Evolutionary conservation across 208 protist species (phyloP).

Genomic region (Leishmania amazonensis): DNA sequence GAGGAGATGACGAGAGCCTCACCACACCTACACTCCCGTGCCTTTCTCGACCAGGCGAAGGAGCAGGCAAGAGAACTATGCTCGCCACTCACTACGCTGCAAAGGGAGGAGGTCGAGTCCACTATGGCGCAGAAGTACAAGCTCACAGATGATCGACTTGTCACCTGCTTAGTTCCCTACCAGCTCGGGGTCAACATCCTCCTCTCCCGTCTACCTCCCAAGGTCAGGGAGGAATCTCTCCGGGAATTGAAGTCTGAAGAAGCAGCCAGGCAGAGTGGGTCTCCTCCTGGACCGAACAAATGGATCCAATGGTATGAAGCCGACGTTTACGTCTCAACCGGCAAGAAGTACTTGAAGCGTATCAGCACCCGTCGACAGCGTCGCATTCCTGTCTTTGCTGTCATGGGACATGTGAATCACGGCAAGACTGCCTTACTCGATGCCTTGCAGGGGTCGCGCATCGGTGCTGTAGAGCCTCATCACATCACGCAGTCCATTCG

Average conservation of each 20-base stretch:
- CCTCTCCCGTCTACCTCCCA: slow-evolving; percentile 62
- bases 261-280: slow-evolving; percentile 10
- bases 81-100: slow-evolving; percentile 46
- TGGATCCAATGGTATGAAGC: slow-evolving; percentile 81
- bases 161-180: slow-evolving; percentile 90
- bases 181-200: slow-evolving; percentile 84
- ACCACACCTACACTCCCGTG: slow-evolving; percentile 37
- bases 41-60: slow-evolving; percentile 38
- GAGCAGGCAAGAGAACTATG: slow-evolving; percentile 41
- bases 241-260: slow-evolving; percentile 68
- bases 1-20: slow-evolving; percentile 27
- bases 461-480: slow-evolving; percentile 62
- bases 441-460: slow-evolving; percentile 55
- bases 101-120: slow-evolving; percentile 63
- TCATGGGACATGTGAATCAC: slow-evolving; percentile 87
- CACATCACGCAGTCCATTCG: slow-evolving; percentile 83
- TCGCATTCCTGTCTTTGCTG: slow-evolving; percentile 75
- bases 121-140: slow-evolving; percentile 60
- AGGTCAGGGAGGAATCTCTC: slow-evolving; percentile 44
- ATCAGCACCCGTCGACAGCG: slow-evolving; percentile 30
- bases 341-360: slow-evolving; percentile 56
- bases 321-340: slow-evolving; percentile 85
- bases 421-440: slow-evolving; percentile 92
- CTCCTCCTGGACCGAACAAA: slow-evolving; percentile 19
- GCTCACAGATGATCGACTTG: slow-evolving; percentile 58